Evolutionary conservation across 1,284 basidiomycete species (phyloP).

Genomic region (Pisolithus thermaeus): DNA sequence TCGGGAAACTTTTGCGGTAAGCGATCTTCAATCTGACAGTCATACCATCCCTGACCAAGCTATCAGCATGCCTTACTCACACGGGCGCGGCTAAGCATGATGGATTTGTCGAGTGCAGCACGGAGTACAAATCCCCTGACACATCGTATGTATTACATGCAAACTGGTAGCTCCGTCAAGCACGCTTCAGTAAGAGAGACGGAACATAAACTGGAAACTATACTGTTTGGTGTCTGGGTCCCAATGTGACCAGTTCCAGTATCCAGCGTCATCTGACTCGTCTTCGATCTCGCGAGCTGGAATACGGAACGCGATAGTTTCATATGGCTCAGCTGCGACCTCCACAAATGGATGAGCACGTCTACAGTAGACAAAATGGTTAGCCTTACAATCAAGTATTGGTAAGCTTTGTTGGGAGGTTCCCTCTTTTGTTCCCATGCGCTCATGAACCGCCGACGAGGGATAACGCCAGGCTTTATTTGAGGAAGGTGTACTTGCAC

Average conservation of each 20-base stretch:
- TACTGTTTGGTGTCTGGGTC: constrained; percentile 95
- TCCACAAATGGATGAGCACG: constrained; percentile 28
- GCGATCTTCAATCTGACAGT: constrained; percentile 4
- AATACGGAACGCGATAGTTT: constrained; percentile 97
- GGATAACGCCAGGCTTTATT: constrained; percentile 82
- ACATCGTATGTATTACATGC: constrained; percentile 15
- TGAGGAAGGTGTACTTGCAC: constrained; percentile 96
- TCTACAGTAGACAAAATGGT: constrained; percentile 1
- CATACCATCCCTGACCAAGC: background rate
- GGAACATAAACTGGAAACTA: constrained; percentile 93
- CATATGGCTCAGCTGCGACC: constrained; percentile 98
- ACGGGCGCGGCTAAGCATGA: constrained; percentile 29
- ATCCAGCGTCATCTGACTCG: constrained; percentile 83
- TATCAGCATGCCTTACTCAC: constrained; percentile 33
- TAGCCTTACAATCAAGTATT: constrained; percentile 89
- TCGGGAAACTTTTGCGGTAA: constrained; percentile 31
- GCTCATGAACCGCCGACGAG: constrained; percentile 93
- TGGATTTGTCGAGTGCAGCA: constrained; percentile 31
- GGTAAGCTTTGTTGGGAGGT: constrained; percentile 91
- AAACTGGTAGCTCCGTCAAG: background rate
- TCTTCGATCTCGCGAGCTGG: constrained; percentile 97
- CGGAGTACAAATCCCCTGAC: background rate
- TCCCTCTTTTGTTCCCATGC: constrained; percentile 98
- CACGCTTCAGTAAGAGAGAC: constrained; percentile 35
- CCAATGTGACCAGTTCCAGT: constrained; percentile 97